Evolutionary conservation across 352 stramenopile genomes (phyloP), one percentile per base, ranked within the genome.

Genomic region (Discostella stelligera): DNA sequence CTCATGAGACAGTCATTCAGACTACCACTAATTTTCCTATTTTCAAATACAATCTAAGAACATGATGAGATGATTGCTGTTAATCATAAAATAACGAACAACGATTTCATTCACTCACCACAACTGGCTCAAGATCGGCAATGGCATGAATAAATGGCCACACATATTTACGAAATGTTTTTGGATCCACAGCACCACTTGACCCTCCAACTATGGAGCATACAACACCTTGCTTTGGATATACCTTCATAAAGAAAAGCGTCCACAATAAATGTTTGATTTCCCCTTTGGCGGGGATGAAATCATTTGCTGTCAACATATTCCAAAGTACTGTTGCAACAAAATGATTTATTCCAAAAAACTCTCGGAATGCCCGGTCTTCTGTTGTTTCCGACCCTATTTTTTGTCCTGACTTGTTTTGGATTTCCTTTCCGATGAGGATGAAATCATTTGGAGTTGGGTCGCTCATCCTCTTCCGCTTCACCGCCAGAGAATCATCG

Each of bases 1-100:
- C 61, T 72, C 11, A 82, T 46, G 48, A 59, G 52, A n/a, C 41
- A 56, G 18, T 62, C 16, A 44, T 81, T 61, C 6, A n/a, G 10
- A 67, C 25, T 59, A 39, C 44, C 3, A 46, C 25, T 59, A 32
- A 32, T 53, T 7, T 67, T 55, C 52, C 44, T 65, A 21, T 69
- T 65, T 46, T 66, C 46, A 25, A 67, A 64, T 46, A 37, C 13
- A 52, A 68, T 67, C 46, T 72, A n/a, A n/a, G n/a, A n/a, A n/a
- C n/a, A n/a, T 30, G 21, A 56, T 32, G 5, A 58, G 65, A 46
- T 41, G 27, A 6, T 32, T 32, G 16, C n/a, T n/a, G n/a, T n/a
- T n/a, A n/a, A n/a, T n/a, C n/a, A n/a, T n/a, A n/a, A n/a, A n/a
- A n/a, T n/a, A n/a, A n/a, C n/a, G n/a, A n/a, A n/a, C n/a, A n/a